Conservation (phyloP, 768 basidiomycete species). For the Termitomyces titanicus region DNA sequence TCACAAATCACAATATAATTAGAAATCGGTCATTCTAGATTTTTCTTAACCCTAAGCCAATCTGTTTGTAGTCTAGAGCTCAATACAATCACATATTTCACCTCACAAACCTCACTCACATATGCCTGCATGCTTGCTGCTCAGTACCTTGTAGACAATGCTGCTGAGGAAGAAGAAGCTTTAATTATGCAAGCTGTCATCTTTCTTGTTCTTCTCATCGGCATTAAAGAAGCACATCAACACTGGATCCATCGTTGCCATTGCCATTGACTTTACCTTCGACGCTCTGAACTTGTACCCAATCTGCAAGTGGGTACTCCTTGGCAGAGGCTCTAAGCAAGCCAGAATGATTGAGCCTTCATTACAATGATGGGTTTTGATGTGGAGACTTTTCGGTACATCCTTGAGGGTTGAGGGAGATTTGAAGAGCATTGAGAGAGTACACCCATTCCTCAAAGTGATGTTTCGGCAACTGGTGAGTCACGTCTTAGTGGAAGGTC, state of each 20-base stretch:
- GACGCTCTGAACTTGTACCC: not conserved
- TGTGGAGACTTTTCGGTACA: not conserved
- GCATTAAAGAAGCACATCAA: not conserved
- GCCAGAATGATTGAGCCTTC: not conserved
- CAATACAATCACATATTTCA: no score
- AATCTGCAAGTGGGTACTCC: not conserved
- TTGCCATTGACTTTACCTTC: not conserved
- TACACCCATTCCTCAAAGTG: no score
- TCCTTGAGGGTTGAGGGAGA: not conserved
- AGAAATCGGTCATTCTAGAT: no score
- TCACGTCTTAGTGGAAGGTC: constrained; percentile 27
- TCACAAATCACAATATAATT: no score
- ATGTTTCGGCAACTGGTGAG: not conserved
- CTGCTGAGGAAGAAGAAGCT: not conserved
- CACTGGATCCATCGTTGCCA: not conserved
- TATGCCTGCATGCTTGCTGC: no score
- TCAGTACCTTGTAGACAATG: no score
- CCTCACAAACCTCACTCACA: no score
- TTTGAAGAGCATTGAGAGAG: not conserved
- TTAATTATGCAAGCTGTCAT: not conserved
- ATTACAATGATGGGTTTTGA: not conserved
- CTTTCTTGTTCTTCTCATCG: not conserved
- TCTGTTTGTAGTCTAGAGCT: no score
- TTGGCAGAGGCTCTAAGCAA: not conserved
- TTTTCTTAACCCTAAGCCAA: no score